A percentile compares a stretch with the other conserved stretches of the same genome.
phyloP scores from a whole-genome alignment of 208 protist genomes.

The Novymonas esmeraldas region DNA sequence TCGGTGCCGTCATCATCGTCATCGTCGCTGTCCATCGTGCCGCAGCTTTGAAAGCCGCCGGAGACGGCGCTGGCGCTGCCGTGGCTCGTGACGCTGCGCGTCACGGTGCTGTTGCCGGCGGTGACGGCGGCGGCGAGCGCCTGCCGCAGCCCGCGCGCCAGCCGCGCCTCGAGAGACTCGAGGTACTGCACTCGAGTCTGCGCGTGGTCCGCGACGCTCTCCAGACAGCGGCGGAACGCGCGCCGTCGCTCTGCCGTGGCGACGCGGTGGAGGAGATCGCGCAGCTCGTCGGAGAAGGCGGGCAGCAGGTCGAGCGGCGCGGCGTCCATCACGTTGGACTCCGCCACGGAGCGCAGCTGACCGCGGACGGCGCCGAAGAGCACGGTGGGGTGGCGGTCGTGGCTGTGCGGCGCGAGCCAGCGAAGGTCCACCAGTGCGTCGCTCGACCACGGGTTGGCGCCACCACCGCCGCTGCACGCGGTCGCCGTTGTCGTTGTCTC shows the following conservation, averaged over 20 bases:
- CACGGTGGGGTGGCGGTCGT: background rate
- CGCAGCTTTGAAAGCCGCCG: background rate
- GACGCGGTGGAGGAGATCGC: slow-evolving; percentile 13
- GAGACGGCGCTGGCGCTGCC: slow-evolving; percentile 1
- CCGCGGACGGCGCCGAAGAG: slow-evolving; percentile 17
- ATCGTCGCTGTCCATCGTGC: slow-evolving; percentile 14
- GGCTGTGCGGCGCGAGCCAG: slow-evolving; percentile 3
- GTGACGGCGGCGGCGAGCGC: background rate
- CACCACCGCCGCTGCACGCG: background rate
- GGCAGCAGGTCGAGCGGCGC: slow-evolving; percentile 24
- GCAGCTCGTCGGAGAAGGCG: slow-evolving; percentile 26
- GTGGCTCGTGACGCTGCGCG: background rate
- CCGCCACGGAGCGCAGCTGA: slow-evolving; percentile 9
- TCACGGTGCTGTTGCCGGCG: background rate
- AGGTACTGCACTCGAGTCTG: slow-evolving; percentile 16
- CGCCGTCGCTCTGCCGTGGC: slow-evolving; percentile 16
- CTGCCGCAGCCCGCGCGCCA: slow-evolving; percentile 19
- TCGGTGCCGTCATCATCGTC: slow-evolving; percentile 10
- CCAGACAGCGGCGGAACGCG: slow-evolving; percentile 23
- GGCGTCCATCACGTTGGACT: slow-evolving; percentile 25
- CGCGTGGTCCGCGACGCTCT: slow-evolving; percentile 17
- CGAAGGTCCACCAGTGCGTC: slow-evolving; percentile 16
- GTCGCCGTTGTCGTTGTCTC: background rate
- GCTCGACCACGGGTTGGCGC: slow-evolving; percentile 14
- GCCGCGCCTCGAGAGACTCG: slow-evolving; percentile 23